Conservation (phyloP, 306 rosid genomes). For the Herpetospermum pedunculosum region DNA sequence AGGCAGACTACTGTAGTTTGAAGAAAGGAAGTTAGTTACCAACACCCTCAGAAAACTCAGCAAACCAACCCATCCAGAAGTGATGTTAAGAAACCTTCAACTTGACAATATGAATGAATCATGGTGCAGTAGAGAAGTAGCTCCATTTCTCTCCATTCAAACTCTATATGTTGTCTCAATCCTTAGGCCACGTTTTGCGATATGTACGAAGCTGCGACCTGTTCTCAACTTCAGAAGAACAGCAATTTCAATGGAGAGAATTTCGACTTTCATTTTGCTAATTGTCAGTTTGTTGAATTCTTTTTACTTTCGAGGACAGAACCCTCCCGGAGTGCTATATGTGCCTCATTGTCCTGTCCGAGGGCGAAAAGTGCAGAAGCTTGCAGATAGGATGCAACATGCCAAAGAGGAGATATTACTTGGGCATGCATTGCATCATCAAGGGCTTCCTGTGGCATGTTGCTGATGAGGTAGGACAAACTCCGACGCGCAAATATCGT, state of each 20-base stretch:
- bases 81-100: constrained; percentile 50
- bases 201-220: not conserved
- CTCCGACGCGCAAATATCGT: constrained; percentile 90
- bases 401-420: constrained; percentile 70
- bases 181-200: constrained; percentile 22
- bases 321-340: constrained; percentile 70
- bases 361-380: constrained; percentile 52
- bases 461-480: constrained; percentile 55
- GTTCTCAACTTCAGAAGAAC: not conserved
- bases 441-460: constrained; percentile 74
- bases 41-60: constrained; percentile 21
- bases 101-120: constrained; percentile 33
- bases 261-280: not conserved
- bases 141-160: not conserved
- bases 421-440: constrained; percentile 75
- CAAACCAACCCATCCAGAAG: constrained; percentile 25
- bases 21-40: constrained; percentile 12
- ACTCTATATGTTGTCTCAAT: constrained; percentile 13
- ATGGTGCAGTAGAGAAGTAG: constrained; percentile 2
- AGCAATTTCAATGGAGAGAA: constrained; percentile 12
- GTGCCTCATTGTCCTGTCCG: constrained; percentile 61
- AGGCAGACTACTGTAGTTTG: constrained; percentile 21
- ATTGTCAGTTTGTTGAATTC: constrained; percentile 26
- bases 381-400: constrained; percentile 69
- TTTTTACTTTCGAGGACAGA: constrained; percentile 52